Evolutionary conservation across 495 filamentous ascomycete species (phyloP), one percentile per base, ranked within the genome.

Genomic region (Bryoglossum gracile): DNA sequence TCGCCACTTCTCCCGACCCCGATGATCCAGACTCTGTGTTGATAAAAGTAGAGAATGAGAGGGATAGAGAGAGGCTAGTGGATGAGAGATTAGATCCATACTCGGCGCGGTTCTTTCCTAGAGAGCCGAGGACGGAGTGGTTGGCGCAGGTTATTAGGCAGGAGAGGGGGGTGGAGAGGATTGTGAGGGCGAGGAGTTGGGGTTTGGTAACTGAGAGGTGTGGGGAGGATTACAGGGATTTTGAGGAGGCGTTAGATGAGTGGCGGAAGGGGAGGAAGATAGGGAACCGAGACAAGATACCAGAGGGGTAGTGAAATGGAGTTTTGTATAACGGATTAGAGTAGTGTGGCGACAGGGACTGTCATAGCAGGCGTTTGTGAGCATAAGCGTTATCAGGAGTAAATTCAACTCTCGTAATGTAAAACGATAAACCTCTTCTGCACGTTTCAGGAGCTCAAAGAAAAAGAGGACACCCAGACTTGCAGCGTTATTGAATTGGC

Each of bases 41-140:
- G 22, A 73, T 86, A 48, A 68, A 88, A 54, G 74, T 78, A 0
- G 88, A 94, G 63, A 77, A 78, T 22, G 79, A 79, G 30, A 75
- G 68, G 51, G 79, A 85, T 48, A 72, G 81, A 43, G 87, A 95
- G 59, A 72, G 81, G 43, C 73, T 90, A 4, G 82, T 97, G 13
- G 74, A 98, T 67, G 92, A 96, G 64, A 71, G 92, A 49, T 65
- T 97, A 46, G 92, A 98, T 66, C 92, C 92, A 14, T 98, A 98
- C 58, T 89, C 84, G 16, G 87, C 71, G 18, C 73, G 91, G 22
- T 94, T 83, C 59, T 91, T 89, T 51, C 89, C 90, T 0, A 71
- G 76, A 36, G 89, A 97, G 65, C 74, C 86, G 36, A 73, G 90
- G 48, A 94, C 91, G 1, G 87, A 98, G 67, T 77, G 76, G 33